Percentiles rank a stretch among this genome's conserved stretches.
These are phyloP conservation scores for Vinca minor DNA, from an alignment of 257 asterid genomes.

Conservation along the genomic window DNA sequence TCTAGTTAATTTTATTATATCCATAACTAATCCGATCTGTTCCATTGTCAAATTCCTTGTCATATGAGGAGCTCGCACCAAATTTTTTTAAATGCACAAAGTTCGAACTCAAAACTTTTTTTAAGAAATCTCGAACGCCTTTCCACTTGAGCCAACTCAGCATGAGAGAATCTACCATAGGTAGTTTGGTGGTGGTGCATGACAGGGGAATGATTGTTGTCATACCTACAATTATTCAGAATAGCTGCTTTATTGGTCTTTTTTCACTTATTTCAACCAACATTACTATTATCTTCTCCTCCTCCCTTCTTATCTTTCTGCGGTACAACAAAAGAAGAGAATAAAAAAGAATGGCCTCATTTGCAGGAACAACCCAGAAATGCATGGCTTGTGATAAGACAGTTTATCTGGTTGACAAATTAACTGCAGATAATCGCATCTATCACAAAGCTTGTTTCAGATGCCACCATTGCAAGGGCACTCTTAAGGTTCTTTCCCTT, in stretches of 20 bases:
- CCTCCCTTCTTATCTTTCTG: constrained; percentile 24
- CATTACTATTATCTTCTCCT: constrained; percentile 17
- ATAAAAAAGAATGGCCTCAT: constrained; percentile 37
- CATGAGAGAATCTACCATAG: constrained; percentile 14
- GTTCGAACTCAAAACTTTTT: no score
- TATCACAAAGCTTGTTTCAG: constrained; percentile 94
- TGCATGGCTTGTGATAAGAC: constrained; percentile 96
- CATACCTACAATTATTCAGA: constrained; percentile 27
- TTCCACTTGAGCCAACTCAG: no score
- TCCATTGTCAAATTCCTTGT: no score
- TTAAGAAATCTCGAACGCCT: no score
- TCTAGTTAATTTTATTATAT: no score
- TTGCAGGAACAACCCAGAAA: constrained; percentile 97
- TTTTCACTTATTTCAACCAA: constrained; percentile 11
- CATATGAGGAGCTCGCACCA: no score
- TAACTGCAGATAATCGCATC: constrained; percentile 81
- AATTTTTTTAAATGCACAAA: no score
- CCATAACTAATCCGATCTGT: no score
- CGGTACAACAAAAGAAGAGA: constrained; percentile 2
- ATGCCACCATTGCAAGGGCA: constrained; percentile 95
- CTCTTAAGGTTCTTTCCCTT: constrained; percentile 62
- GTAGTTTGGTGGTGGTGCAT: constrained; percentile 28
- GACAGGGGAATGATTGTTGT: constrained; percentile 38
- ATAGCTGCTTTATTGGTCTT: constrained; percentile 19
- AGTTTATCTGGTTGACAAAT: constrained; percentile 80